These are phyloP conservation scores for Phycomyces blakesleeanus DNA, from an alignment of 192 early-diverging fungal species.

Conservation along the genomic window DNA sequence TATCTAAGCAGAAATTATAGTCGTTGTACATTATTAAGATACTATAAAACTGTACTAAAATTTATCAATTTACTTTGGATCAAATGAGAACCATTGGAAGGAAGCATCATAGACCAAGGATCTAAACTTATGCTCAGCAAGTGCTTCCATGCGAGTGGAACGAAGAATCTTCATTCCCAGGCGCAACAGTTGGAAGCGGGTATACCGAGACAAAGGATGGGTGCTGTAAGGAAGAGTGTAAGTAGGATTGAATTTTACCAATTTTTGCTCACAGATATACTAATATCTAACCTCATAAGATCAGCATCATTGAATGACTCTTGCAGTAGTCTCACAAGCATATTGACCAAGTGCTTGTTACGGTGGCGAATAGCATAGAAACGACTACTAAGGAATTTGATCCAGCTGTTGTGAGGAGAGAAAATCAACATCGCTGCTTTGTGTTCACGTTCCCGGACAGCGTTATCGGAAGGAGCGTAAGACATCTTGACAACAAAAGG, in stretches of 20 bases:
- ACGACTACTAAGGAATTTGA: slow-evolving; percentile 80
- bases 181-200: slow-evolving; percentile 73
- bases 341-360: slow-evolving; percentile 66
- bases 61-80: slow-evolving; percentile 50
- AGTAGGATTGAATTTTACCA: neutral
- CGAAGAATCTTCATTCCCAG: slow-evolving; percentile 74
- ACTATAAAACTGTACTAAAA: no score
- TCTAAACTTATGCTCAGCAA: slow-evolving; percentile 61
- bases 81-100: slow-evolving; percentile 78
- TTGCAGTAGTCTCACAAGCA: slow-evolving; percentile 78
- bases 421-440: slow-evolving; percentile 58
- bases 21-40: no score
- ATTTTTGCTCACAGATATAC: neutral
- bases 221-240: slow-evolving; percentile 37
- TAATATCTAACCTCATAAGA: slow-evolving; percentile 16
- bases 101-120: slow-evolving; percentile 65
- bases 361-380: slow-evolving; percentile 80
- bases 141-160: slow-evolving; percentile 61
- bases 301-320: slow-evolving; percentile 59
- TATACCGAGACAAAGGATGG: slow-evolving; percentile 70
- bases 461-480: slow-evolving; percentile 87
- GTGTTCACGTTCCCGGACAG: slow-evolving; percentile 57
- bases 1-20: no score
- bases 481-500: slow-evolving; percentile 91
- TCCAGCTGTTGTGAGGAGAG: slow-evolving; percentile 76